Percentiles rank a stretch among this genome's conserved stretches.
These are phyloP conservation scores for Ganoderma boninense DNA, from an alignment of 1,284 basidiomycete species.

Conservation along the genomic window DNA sequence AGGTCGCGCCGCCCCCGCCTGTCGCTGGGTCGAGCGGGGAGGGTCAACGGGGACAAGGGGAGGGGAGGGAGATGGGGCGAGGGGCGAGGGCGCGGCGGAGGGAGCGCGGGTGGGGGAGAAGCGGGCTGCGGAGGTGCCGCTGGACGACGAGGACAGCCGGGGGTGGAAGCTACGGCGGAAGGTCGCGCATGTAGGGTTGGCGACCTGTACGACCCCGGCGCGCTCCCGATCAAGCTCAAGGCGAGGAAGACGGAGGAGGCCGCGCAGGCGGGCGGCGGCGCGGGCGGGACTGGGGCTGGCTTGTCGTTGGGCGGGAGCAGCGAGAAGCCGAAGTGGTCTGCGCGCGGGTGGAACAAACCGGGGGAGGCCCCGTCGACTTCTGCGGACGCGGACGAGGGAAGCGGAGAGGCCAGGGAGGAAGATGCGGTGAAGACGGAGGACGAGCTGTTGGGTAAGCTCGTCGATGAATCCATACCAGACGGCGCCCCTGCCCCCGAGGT, in stretches of 20 bases:
- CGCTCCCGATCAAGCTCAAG: conserved; percentile 69
- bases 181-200: conserved; percentile 60
- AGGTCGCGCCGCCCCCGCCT: conserved; percentile 42
- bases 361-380: conserved; percentile 30
- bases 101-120: conserved; percentile 42
- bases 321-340: conserved; percentile 45
- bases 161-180: conserved; percentile 74
- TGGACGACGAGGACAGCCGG: conserved; percentile 64
- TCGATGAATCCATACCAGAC: not conserved
- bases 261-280: not conserved
- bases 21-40: not conserved
- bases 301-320: conserved; percentile 27
- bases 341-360: conserved; percentile 49
- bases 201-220: conserved; percentile 76
- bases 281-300: conserved; percentile 1
- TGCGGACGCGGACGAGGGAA: conserved; percentile 15
- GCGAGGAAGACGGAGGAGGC: conserved; percentile 56
- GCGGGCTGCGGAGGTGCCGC: conserved; percentile 40
- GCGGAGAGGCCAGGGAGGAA: conserved; percentile 22
- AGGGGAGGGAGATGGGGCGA: not conserved
- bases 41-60: not conserved
- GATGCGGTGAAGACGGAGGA: conserved; percentile 18
- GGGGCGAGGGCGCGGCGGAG: not conserved
- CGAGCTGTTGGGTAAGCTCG: not conserved
- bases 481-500: conserved; percentile 16